phyloP scores from a whole-genome alignment of 306 rosid species.

The Vigna unguiculata region DNA sequence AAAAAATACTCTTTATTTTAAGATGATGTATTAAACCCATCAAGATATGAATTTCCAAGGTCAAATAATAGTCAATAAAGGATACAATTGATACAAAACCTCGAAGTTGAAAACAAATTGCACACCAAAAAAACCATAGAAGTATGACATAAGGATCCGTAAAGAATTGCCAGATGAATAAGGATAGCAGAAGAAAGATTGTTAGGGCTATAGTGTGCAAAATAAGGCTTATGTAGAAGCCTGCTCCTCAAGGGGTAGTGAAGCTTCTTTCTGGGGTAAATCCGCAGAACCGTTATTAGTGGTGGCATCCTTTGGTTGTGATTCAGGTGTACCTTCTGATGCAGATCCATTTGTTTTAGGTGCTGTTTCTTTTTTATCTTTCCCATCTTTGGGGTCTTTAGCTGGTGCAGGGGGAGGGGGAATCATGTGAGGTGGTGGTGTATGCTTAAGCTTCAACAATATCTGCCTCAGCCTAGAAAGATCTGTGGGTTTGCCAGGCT shows the following conservation, averaged over 20 bases:
- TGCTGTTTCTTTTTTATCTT: constrained; percentile 72
- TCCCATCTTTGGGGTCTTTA: constrained; percentile 67
- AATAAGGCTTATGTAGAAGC: constrained; percentile 51
- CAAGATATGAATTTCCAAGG: constrained; percentile 50
- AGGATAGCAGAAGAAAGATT: constrained; percentile 28
- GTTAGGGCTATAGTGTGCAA: constrained; percentile 27
- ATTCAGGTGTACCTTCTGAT: constrained; percentile 52
- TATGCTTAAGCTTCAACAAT: constrained; percentile 87
- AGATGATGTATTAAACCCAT: constrained; percentile 39
- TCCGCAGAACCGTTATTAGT: constrained; percentile 56
- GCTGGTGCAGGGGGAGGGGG: constrained; percentile 85
- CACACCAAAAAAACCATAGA: constrained; percentile 43
- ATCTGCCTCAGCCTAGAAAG: constrained; percentile 90
- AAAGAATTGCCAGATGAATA: constrained; percentile 30
- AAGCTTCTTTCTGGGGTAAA: constrained; percentile 58
- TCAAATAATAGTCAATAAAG: constrained; percentile 46
- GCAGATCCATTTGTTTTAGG: constrained; percentile 59
- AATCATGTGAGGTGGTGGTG: constrained; percentile 94
- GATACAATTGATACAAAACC: constrained; percentile 52
- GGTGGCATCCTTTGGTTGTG: constrained; percentile 61
- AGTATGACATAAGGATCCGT: constrained; percentile 42
- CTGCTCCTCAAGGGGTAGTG: constrained; percentile 56
- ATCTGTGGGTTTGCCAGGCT: constrained; percentile 98
- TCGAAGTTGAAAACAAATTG: constrained; percentile 38
- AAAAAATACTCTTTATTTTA: constrained; percentile 8